Evolutionary conservation across 257 asterid genomes (phyloP), one percentile per base, ranked within the genome.

Genomic region (Penstemon newberryi): DNA sequence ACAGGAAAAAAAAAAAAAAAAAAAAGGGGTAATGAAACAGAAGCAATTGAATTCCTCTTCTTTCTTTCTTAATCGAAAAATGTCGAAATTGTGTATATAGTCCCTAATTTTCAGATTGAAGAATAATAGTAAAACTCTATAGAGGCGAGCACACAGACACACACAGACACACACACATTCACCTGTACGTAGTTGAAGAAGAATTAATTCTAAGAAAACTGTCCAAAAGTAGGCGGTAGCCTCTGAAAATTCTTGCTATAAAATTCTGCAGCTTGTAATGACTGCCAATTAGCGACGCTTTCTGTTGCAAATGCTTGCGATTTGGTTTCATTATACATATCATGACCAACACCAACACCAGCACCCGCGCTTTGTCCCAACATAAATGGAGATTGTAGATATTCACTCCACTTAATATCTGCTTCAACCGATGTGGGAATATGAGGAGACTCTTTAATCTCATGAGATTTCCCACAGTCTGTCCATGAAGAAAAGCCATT

Each of bases 401-500:
- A 92, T 8, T 89, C 96, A 0, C 80, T 65, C 98, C 98, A 89
- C 72, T 79, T 87, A 7, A 81, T 78, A 10, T 85, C 92, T 6
- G 84, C 91, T 41, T 42, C 73, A 15, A 13, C 75, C 8, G 75
- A 73, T 9, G 79, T 43, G 18, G 38, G 75, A 61, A 70, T 65
- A 50, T 66, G 70, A 56, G 56, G 70, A 56, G 56, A n/a, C n/a
- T 77, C 80, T 66, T 71, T 79, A 25, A 25, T 25, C 33, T 49
- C 54, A 49, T 10, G 54, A 12, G 4, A 9, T 25, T 15, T 15
- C 18, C 18, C 18, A 15, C 18, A 15, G 18, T 25, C 33, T 25
- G 33, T 25, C 33, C 33, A 25, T 2, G 33, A 25, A 25, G 33
- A 63, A 25, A 63, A 51, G 5, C 18, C 45, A 5, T 3, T 63